Conservation (phyloP, 306 rosid species). For the Glycine soja region DNA sequence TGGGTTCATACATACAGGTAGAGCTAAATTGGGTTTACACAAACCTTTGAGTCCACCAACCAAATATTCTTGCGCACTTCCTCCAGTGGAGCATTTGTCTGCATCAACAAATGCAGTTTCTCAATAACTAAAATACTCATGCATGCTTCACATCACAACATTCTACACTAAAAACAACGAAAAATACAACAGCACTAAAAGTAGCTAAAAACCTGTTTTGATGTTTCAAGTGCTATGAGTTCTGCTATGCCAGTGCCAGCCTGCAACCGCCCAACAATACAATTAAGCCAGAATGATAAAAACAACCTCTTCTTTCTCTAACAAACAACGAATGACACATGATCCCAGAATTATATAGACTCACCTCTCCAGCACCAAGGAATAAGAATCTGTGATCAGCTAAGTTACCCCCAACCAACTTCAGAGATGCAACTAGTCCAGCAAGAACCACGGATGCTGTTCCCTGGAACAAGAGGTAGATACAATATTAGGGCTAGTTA, state of each 20-base stretch:
- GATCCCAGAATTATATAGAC: constrained; percentile 13
- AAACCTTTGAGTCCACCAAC: constrained; percentile 98
- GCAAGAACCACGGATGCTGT: constrained; percentile 99
- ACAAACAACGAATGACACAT: neutral
- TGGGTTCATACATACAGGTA: neutral
- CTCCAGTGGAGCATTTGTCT: constrained; percentile 88
- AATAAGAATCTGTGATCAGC: constrained; percentile 89
- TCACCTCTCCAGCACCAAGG: constrained; percentile 99
- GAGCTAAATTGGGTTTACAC: constrained; percentile 16
- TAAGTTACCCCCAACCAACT: constrained; percentile 75
- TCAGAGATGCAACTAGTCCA: constrained; percentile 82
- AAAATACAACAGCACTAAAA: neutral
- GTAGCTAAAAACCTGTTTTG: constrained; percentile 77
- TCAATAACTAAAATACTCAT: constrained; percentile 30
- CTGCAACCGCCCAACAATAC: constrained; percentile 58
- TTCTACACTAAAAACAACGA: neutral
- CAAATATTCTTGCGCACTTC: constrained; percentile 91
- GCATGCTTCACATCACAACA: constrained; percentile 8
- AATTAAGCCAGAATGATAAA: constrained; percentile 41
- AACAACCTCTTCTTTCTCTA: neutral
- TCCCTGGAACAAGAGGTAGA: constrained; percentile 70
- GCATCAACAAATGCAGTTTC: constrained; percentile 53
- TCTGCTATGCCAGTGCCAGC: constrained; percentile 99
- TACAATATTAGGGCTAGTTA: constrained; percentile 31
- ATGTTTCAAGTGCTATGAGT: constrained; percentile 94